Evolutionary conservation across 2,329 filamentous ascomycete genomes (phyloP).

Genomic region (Rosellinia necatrix): DNA sequence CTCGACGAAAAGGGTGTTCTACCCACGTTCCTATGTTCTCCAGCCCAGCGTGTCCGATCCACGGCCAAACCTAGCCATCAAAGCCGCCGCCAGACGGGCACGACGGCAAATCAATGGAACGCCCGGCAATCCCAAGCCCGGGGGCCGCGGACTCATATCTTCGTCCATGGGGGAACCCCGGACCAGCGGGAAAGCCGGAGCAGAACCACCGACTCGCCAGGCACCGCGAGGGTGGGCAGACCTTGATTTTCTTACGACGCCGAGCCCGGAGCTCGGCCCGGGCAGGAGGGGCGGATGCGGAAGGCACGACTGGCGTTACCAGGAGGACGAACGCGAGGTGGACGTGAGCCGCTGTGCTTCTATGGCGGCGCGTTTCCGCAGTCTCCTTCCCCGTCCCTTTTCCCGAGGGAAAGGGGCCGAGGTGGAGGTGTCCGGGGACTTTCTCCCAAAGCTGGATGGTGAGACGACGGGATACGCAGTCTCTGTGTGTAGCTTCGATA

Average conservation of each 20-base stretch:
- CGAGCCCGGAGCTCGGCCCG: conserved; percentile 16
- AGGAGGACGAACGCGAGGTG: conserved; percentile 51
- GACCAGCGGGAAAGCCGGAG: conserved; percentile 34
- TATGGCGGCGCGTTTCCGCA: conserved; percentile 99
- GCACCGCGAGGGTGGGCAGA: conserved; percentile 26
- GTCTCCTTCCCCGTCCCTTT: conserved; percentile 48
- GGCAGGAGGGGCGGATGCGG: conserved; percentile 48
- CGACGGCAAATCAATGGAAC: conserved; percentile 24
- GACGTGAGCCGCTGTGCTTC: conserved; percentile 91
- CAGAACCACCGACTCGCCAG: conserved; percentile 10
- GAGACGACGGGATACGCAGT: conserved; percentile 55
- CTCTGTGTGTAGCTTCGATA: conserved; percentile 97
- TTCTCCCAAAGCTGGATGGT: conserved; percentile 91
- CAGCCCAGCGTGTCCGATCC: conserved; percentile 43
- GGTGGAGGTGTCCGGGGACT: conserved; percentile 93
- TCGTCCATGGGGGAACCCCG: conserved; percentile 69
- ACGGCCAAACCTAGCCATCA: conserved; percentile 38
- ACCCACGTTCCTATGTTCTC: conserved; percentile 55
- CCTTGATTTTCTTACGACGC: conserved; percentile 33
- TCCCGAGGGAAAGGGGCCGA: conserved; percentile 20
- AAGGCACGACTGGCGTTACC: conserved; percentile 32
- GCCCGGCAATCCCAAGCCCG: conserved; percentile 37
- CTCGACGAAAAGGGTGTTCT: conserved; percentile 79
- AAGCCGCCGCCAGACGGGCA: conserved; percentile 27
- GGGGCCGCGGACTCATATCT: conserved; percentile 80